Evolutionary conservation across 345 rosid species (phyloP).

Genomic region (Citropsis articulata): DNA sequence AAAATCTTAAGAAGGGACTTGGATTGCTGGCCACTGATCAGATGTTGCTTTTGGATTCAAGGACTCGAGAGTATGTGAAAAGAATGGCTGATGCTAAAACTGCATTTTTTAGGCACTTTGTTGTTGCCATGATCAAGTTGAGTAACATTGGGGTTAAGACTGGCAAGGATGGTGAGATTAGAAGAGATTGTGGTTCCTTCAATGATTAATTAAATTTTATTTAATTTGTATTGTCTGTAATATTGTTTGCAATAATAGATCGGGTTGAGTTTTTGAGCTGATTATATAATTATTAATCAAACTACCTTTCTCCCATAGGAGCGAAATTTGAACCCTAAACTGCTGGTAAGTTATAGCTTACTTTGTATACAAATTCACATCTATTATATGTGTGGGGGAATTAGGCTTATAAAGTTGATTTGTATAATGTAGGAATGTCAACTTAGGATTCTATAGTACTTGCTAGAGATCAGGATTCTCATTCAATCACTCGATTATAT

Average conservation of each 20-base stretch:
- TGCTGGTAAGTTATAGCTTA: background rate
- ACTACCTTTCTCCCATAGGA: too few relatives aligned
- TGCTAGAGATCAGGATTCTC: background rate
- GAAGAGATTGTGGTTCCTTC: constrained; percentile 6
- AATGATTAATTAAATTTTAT: background rate
- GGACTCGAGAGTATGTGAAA: constrained; percentile 6
- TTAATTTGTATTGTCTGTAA: background rate
- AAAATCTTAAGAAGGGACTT: constrained; percentile 3
- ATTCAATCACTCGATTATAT: background rate
- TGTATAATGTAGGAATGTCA: constrained; percentile 1
- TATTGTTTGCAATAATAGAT: background rate
- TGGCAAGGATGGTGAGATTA: constrained; percentile 12
- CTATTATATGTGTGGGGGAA: background rate
- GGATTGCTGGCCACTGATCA: constrained; percentile 13
- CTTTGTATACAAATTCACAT: background rate
- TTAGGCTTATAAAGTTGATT: background rate
- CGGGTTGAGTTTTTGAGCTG: background rate
- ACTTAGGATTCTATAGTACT: background rate
- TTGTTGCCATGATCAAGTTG: constrained; percentile 8
- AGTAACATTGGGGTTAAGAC: constrained; percentile 2
- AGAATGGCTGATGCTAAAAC: background rate
- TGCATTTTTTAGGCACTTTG: constrained; percentile 11
- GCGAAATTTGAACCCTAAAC: background rate
- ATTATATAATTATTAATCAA: too few relatives aligned
- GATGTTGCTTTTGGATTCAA: background rate